phyloP scores from a whole-genome alignment of 257 asterid species.

The Solanum appendiculatum region DNA sequence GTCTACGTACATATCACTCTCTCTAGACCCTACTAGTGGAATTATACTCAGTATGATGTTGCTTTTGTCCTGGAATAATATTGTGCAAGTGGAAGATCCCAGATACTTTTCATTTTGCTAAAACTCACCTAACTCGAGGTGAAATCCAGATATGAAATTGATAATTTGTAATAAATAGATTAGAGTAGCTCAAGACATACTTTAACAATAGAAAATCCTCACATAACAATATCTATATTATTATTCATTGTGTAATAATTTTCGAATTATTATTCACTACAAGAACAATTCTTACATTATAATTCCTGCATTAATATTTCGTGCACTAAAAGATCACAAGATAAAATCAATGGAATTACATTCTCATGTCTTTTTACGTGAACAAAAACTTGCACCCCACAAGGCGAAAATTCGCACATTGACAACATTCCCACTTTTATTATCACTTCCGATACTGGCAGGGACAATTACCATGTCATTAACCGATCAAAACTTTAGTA shows the following conservation, averaged over 20 bases:
- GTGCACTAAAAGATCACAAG: not conserved
- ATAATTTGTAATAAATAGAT: not conserved
- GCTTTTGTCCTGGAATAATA: not conserved
- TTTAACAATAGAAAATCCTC: not conserved
- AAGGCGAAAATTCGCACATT: not conserved
- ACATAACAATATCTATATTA: not conserved
- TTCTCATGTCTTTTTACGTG: not conserved
- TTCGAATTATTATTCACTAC: not conserved
- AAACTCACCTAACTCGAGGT: not conserved
- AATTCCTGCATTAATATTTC: not conserved
- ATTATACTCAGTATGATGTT: not conserved
- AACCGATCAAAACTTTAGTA: not conserved
- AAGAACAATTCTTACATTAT: not conserved
- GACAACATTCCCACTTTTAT: not conserved
- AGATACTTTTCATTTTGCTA: not conserved
- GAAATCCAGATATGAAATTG: not conserved
- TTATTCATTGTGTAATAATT: not conserved
- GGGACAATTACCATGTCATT: not conserved
- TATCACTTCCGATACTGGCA: not conserved
- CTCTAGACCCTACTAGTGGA: accelerated
- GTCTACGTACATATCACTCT: not conserved
- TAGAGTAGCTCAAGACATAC: not conserved
- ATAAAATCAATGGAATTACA: not conserved
- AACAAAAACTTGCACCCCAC: not conserved
- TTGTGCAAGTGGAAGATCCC: not conserved